These are phyloP conservation scores for Epithele typhae DNA, from an alignment of 768 basidiomycete species.

Conservation along the genomic window DNA sequence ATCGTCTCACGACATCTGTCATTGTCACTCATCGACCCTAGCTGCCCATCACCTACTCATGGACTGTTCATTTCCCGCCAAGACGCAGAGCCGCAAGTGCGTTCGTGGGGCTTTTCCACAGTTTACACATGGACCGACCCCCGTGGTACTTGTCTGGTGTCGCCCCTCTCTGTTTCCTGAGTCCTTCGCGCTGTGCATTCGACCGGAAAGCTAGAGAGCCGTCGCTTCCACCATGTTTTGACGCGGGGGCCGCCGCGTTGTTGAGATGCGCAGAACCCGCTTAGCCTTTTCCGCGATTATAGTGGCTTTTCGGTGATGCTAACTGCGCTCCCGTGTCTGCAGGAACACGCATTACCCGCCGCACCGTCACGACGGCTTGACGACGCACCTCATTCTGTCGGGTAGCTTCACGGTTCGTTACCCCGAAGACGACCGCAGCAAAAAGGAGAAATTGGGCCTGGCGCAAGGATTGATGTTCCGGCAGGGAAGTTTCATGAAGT, in stretches of 20 bases:
- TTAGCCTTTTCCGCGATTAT: too few species aligned
- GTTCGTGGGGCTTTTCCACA: slow-evolving; percentile 24
- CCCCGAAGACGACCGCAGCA: slow-evolving; percentile 18
- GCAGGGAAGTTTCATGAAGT: slow-evolving; percentile 26
- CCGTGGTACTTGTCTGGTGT: slow-evolving; percentile 18
- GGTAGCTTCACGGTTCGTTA: slow-evolving; percentile 24
- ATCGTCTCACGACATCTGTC: too few species aligned
- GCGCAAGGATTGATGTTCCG: slow-evolving; percentile 25
- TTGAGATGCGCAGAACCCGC: too few species aligned
- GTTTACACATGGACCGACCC: slow-evolving; percentile 28
- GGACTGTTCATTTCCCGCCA: slow-evolving; percentile 10
- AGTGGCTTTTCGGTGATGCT: too few species aligned
- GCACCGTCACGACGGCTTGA: slow-evolving; percentile 22
- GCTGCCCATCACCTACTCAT: too few species aligned
- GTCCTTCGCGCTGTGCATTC: too few species aligned
- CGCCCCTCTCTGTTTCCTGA: background rate
- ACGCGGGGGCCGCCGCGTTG: too few species aligned
- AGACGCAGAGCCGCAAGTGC: slow-evolving; percentile 21
- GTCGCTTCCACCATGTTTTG: too few species aligned
- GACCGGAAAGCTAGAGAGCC: too few species aligned
- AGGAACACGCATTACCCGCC: slow-evolving; percentile 26
- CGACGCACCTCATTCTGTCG: slow-evolving; percentile 26
- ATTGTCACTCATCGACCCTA: too few species aligned
- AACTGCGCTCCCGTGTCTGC: too few species aligned
- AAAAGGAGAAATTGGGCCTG: slow-evolving; percentile 25